Conservation (phyloP, 1,284 basidiomycete genomes). For the Apiotrichum porosum region DNA sequence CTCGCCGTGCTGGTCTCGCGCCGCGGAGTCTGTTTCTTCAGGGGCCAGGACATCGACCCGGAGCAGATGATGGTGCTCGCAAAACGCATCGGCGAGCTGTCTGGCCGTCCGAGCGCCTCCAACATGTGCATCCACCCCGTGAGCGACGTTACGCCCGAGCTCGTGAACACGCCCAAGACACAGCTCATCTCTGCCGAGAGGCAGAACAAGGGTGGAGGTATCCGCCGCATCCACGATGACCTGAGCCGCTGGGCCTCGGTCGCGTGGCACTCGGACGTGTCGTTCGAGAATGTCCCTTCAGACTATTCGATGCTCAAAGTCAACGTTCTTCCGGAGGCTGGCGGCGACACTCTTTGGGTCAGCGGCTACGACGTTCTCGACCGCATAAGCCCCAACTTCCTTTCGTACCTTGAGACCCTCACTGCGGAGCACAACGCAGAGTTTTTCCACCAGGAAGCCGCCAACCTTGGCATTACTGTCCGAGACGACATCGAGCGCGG, state of each 20-base stretch:
- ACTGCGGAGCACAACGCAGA: conserved; percentile 58
- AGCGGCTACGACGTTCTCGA: conserved; percentile 49
- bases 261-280: conserved; percentile 25
- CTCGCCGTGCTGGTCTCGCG: conserved; percentile 59
- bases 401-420: conserved; percentile 58
- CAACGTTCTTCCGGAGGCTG: conserved; percentile 55
- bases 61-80: conserved; percentile 53
- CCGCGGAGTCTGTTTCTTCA: conserved; percentile 68
- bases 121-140: conserved; percentile 30
- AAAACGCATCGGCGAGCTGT: conserved; percentile 55
- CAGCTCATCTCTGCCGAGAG: conserved; percentile 20
- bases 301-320: conserved; percentile 63
- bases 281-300: conserved; percentile 63
- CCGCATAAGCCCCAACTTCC: conserved; percentile 57
- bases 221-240: conserved; percentile 30
- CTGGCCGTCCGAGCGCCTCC: conserved; percentile 54
- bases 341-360: conserved; percentile 52
- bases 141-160: conserved; percentile 20
- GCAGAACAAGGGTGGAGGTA: conserved; percentile 26
- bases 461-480: conserved; percentile 30
- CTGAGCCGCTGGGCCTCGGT: conserved; percentile 28
- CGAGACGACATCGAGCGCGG: conserved; percentile 49
- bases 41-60: conserved; percentile 54
- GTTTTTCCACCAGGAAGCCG: conserved; percentile 54
- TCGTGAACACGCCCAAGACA: conserved; percentile 15